Conservation (phyloP, 2,329 filamentous ascomycete genomes). For the Xenosphaeropsis pyriputrescens region DNA sequence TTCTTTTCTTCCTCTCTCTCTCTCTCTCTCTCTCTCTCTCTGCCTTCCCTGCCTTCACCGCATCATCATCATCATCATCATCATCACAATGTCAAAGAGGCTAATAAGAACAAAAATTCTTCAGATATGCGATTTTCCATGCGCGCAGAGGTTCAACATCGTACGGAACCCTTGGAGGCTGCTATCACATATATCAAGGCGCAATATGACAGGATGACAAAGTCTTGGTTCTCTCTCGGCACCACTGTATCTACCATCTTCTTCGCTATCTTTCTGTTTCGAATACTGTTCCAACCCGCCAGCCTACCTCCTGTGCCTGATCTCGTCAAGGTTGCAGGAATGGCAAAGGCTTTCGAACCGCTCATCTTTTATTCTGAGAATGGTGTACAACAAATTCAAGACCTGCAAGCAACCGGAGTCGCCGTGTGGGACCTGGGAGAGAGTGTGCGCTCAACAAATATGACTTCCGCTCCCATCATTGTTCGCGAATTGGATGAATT, state of each 20-base stretch:
- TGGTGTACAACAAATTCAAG: conserved; percentile 71
- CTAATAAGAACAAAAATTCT: too few relatives aligned
- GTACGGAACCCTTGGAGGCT: conserved; percentile 70
- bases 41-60: too few relatives aligned
- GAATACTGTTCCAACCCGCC: conserved; percentile 55
- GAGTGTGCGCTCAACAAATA: conserved; percentile 76
- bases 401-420: conserved; percentile 80
- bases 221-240: conserved; percentile 54
- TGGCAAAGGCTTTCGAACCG: conserved; percentile 86
- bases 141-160: conserved; percentile 76
- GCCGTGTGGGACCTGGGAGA: conserved; percentile 93
- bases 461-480: conserved; percentile 79
- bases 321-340: conserved; percentile 76
- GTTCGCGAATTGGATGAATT: conserved; percentile 74
- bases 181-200: conserved; percentile 48
- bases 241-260: conserved; percentile 45
- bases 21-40: conserved; percentile 9
- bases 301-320: conserved; percentile 58
- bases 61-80: too few relatives aligned
- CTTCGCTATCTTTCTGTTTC: conserved; percentile 48
- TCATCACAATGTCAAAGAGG: too few relatives aligned
- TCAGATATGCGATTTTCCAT: conserved; percentile 82
- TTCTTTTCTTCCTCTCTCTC: conserved; percentile 5
- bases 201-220: conserved; percentile 44
- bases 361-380: conserved; percentile 91